Evolutionary conservation across 768 basidiomycete species (phyloP), one percentile per base, ranked within the genome.

Genomic region (Tubosaeta sp.): DNA sequence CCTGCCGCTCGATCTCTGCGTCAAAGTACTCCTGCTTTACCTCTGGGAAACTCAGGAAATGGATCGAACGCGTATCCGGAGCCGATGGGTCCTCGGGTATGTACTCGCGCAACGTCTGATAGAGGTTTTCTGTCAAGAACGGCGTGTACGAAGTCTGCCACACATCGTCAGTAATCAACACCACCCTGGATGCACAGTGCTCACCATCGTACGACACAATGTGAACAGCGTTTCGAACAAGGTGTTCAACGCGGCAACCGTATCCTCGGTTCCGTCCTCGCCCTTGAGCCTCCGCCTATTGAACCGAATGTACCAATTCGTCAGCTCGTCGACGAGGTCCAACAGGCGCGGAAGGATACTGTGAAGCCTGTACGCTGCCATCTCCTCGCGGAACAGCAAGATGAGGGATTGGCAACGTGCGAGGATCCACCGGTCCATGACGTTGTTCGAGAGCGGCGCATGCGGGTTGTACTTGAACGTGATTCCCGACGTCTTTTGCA

Each of bases 281-380:
- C 96, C 96, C 77, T 99, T 99, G 53, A 99, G 74, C 14, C 96
- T 82, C 58, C 86, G 87, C 39, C 96, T 85, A 71, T 99, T 99
- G 76, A 98, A 98, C 43, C 96, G 92, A 65, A 99, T 98, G 71
- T 99, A 99, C 94, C 94, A 97, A 67, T 99, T 99, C 19, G 96
- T 99, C 52, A 98, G 77, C 69, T 98, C 96, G 58, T 95, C 92
- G 27, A 99, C 80, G 51, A 99, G 84, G 56, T 90, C 87, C 52
- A 98, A 76, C 36, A 97, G 76, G 30, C 92, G 83, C n/a, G 94
- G 94, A 55, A 97, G 92, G 74, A 99, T 89, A 56, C 93, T 98
- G 72, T 98, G 98, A 13, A 99, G 80, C 56, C 94, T 82, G 71
- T 99, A 99, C 16, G 94, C 92, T 12, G 88, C 87, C 96, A 98